Conservation (phyloP, 768 basidiomycete species). For the Pluteus cervinus region DNA sequence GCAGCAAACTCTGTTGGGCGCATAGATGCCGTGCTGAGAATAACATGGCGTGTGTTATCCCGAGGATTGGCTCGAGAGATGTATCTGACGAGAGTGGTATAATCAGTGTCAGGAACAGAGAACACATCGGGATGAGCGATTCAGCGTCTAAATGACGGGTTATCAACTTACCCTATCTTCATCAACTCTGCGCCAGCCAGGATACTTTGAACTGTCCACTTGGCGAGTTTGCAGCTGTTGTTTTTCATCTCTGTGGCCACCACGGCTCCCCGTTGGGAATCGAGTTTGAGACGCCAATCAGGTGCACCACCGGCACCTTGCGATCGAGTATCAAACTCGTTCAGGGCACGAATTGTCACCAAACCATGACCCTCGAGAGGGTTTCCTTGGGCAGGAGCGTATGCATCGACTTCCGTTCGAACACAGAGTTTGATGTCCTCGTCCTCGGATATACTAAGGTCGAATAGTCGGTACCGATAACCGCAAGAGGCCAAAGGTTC, state of each 20-base stretch:
- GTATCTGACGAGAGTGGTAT: slow-evolving; percentile 49
- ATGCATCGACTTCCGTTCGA: slow-evolving; percentile 95
- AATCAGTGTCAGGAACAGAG: slow-evolving; percentile 2
- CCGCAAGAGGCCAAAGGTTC: slow-evolving; percentile 95
- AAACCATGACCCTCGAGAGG: slow-evolving; percentile 68
- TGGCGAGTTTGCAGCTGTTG: slow-evolving; percentile 94
- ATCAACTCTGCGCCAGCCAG: slow-evolving; percentile 92
- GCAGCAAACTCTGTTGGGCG: slow-evolving; percentile 91
- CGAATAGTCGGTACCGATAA: slow-evolving; percentile 94
- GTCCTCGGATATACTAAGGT: slow-evolving; percentile 84
- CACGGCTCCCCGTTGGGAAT: slow-evolving; percentile 94
- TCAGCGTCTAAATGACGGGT: slow-evolving; percentile 7
- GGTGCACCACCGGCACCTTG: slow-evolving; percentile 91
- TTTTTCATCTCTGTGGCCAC: slow-evolving; percentile 99
- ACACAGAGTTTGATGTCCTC: slow-evolving; percentile 90
- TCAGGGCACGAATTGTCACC: slow-evolving; percentile 89
- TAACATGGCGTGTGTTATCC: slow-evolving; percentile 93
- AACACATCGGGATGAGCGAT: slow-evolving; percentile 5
- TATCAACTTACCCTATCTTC: slow-evolving; percentile 81
- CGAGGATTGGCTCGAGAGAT: slow-evolving; percentile 92
- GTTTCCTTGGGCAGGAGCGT: slow-evolving; percentile 53
- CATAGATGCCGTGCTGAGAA: slow-evolving; percentile 91
- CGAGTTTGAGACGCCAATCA: slow-evolving; percentile 98
- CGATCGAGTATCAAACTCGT: slow-evolving; percentile 92
- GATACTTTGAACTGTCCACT: slow-evolving; percentile 95